Percentiles rank a stretch among this genome's conserved stretches.
These are phyloP conservation scores for Nothophaeocryptopus gaeumannii DNA, from an alignment of 2,329 filamentous ascomycete genomes.

Conservation along the genomic window DNA sequence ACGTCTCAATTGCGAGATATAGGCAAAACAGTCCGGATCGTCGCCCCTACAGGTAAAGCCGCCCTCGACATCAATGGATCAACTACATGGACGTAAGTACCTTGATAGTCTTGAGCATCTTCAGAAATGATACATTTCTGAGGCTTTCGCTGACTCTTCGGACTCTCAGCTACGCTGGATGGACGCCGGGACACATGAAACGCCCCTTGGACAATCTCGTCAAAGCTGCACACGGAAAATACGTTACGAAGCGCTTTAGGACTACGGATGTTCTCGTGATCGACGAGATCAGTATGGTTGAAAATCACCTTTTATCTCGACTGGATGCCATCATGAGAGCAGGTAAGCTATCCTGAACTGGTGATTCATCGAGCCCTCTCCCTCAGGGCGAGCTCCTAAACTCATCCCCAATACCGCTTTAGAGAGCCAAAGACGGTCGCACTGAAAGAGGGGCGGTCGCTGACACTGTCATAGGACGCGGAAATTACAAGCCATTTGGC, in stretches of 20 bases:
- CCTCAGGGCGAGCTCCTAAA: not conserved
- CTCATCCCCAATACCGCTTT: too few relatives aligned
- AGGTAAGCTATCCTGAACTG: not conserved
- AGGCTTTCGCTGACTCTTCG: too few relatives aligned
- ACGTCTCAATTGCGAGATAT: constrained; percentile 38
- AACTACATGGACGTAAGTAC: constrained; percentile 49
- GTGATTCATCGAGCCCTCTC: not conserved
- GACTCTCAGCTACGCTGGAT: constrained; percentile 51
- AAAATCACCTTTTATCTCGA: constrained; percentile 54
- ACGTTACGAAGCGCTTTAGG: constrained; percentile 39
- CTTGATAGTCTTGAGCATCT: too few relatives aligned
- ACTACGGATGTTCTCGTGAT: constrained; percentile 58
- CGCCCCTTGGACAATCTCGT: constrained; percentile 34
- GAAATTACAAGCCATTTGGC: constrained; percentile 29
- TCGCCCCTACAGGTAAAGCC: constrained; percentile 60
- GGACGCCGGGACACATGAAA: constrained; percentile 50
- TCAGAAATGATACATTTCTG: too few relatives aligned
- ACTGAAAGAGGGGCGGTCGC: too few relatives aligned
- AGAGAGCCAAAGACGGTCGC: too few relatives aligned
- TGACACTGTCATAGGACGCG: not conserved
- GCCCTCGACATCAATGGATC: constrained; percentile 56
- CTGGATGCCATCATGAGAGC: constrained; percentile 28
- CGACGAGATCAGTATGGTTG: constrained; percentile 66
- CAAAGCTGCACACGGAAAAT: constrained; percentile 33
- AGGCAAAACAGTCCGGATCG: constrained; percentile 47